phyloP scores from a whole-genome alignment of 2,329 filamentous ascomycete species.

The Fusarium verticillioides region DNA sequence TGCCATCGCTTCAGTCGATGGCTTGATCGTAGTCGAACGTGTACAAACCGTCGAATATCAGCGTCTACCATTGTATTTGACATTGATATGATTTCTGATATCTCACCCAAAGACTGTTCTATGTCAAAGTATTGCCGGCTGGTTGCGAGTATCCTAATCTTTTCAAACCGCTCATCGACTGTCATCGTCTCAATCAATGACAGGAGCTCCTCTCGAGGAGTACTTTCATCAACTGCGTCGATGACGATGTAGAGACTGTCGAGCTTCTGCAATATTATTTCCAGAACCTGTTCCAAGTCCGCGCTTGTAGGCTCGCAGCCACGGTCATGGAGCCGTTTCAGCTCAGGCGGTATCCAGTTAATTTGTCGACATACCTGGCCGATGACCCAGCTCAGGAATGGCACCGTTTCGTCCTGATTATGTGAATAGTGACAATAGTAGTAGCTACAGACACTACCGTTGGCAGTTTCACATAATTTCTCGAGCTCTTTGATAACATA shows the following conservation, averaged over 20 bases:
- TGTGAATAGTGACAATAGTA: not conserved
- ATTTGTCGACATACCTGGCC: not conserved
- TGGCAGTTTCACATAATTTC: accelerated
- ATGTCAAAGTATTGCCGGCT: not conserved
- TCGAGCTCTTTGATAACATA: not conserved
- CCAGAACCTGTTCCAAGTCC: accelerated
- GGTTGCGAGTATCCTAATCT: not conserved
- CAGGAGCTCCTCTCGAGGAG: not conserved
- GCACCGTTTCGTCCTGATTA: not conserved
- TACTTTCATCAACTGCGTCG: not conserved
- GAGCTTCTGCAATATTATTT: accelerated
- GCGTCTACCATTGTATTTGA: not conserved
- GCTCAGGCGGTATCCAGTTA: not conserved
- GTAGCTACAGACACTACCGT: not conserved
- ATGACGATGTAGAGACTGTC: not conserved
- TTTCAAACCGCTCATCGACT: not conserved
- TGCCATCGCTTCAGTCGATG: not conserved
- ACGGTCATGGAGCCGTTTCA: not conserved
- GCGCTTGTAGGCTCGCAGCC: not conserved
- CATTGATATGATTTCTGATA: not conserved
- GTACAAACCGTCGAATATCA: not conserved
- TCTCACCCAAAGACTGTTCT: not conserved
- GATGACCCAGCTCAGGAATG: not conserved
- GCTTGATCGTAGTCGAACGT: not conserved
- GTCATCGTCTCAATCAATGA: accelerated